Evolutionary conservation across 257 asterid genomes (phyloP).

Genomic region (Cordia subcordata): DNA sequence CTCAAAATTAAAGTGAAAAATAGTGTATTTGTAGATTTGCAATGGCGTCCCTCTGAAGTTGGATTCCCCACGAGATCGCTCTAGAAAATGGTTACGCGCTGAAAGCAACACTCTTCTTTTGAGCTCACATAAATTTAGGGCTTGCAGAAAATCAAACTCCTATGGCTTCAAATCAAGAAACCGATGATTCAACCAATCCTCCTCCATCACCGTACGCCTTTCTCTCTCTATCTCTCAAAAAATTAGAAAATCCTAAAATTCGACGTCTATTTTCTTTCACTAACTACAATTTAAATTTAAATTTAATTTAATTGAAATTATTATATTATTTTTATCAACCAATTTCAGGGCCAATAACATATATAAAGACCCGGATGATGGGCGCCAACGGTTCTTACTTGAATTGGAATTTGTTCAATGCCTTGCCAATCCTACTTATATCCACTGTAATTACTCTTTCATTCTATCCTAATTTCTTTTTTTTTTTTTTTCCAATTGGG

Average conservation of each 20-base stretch:
- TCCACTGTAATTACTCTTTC: constrained; percentile 29
- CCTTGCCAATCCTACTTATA: constrained; percentile 87
- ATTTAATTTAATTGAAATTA: neutral
- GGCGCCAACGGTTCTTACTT: constrained; percentile 84
- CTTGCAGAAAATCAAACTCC: constrained; percentile 4
- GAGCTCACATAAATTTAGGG: constrained; percentile 11
- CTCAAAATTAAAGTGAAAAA: too few relatives aligned
- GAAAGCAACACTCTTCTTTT: neutral
- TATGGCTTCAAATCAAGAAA: constrained; percentile 38
- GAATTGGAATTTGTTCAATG: constrained; percentile 93
- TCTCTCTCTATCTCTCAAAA: neutral
- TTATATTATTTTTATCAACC: neutral
- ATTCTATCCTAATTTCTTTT: neutral
- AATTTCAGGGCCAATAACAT: constrained; percentile 40
- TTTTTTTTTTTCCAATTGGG: neutral
- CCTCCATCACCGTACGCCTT: constrained; percentile 42
- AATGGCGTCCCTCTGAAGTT: too few relatives aligned
- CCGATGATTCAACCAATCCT: constrained; percentile 28
- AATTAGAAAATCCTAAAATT: too few relatives aligned
- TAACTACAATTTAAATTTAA: neutral
- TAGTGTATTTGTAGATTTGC: too few relatives aligned
- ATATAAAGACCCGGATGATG: constrained; percentile 90
- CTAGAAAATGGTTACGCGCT: neutral
- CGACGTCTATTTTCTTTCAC: neutral
- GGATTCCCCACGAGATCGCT: too few relatives aligned